phyloP scores from a whole-genome alignment of 2,329 filamentous ascomycete genomes.

The Fusarium mundagurra region DNA sequence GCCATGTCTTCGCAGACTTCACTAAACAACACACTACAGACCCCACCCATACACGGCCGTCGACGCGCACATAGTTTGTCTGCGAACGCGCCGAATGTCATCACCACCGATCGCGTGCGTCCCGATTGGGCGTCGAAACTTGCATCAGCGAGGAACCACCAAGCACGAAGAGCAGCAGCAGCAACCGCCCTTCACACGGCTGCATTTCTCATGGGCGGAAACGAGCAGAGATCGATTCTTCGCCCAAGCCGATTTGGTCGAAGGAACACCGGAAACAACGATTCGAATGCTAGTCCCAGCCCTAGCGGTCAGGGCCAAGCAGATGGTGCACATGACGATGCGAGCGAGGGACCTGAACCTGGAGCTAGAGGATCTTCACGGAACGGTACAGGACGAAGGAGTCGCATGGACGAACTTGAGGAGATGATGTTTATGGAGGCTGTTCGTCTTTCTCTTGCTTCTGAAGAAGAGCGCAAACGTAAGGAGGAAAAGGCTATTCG shows the following conservation, averaged over 20 bases:
- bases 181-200: conserved; percentile 95
- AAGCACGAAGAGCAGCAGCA: conserved; percentile 86
- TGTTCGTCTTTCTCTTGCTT: conserved; percentile 87
- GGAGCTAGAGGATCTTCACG: conserved; percentile 36
- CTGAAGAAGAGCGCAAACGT: conserved; percentile 90
- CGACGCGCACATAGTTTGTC: conserved; percentile 72
- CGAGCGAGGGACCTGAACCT: conserved; percentile 38
- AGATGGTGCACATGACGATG: conserved; percentile 11
- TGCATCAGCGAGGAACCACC: conserved; percentile 83
- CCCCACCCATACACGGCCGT: conserved; percentile 51
- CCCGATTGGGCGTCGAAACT: conserved; percentile 96
- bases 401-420: conserved; percentile 85
- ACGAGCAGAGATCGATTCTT: conserved; percentile 59
- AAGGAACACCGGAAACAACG: conserved; percentile 58
- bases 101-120: conserved; percentile 90
- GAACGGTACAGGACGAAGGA: conserved; percentile 47
- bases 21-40: conserved; percentile 67
- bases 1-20: conserved; percentile 91
- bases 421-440: conserved; percentile 99
- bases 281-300: conserved; percentile 43
- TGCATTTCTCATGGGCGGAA: conserved; percentile 85
- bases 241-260: conserved; percentile 65
- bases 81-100: conserved; percentile 83
- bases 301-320: conserved; percentile 42
- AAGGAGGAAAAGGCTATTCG: conserved; percentile 67